These are phyloP conservation scores for Xerocomus spinulosus DNA, from an alignment of 768 basidiomycete species.

Conservation along the genomic window DNA sequence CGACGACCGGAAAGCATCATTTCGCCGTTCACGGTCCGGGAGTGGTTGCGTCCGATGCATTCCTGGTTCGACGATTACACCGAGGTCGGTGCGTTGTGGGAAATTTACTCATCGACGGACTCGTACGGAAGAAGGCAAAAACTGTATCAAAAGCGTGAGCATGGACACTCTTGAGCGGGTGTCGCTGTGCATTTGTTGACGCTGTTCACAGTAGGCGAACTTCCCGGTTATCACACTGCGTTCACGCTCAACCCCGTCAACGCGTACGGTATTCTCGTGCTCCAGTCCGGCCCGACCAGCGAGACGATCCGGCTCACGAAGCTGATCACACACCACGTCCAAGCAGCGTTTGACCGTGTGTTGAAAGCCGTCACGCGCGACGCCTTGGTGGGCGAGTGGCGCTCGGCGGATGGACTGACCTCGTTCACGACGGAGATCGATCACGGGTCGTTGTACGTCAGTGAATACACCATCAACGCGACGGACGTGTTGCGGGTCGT, in stretches of 20 bases:
- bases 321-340: constrained; percentile 31
- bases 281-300: constrained; percentile 35
- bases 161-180: too few species aligned
- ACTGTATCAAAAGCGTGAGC: constrained; percentile 17
- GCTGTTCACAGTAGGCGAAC: constrained; percentile 32
- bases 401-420: constrained; percentile 20
- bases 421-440: constrained; percentile 32
- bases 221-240: constrained; percentile 37
- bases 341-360: constrained; percentile 33
- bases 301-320: constrained; percentile 31
- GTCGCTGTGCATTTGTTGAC: too few species aligned
- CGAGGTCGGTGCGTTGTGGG: constrained; percentile 42
- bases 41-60: constrained; percentile 41
- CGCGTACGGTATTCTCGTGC: constrained; percentile 39
- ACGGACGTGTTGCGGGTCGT: constrained; percentile 34
- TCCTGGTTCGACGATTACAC: constrained; percentile 36
- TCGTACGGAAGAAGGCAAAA: constrained; percentile 34
- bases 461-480: constrained; percentile 31
- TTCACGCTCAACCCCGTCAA: constrained; percentile 38
- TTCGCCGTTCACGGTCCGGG: constrained; percentile 33
- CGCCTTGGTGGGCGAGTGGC: constrained; percentile 35
- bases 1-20: constrained; percentile 30
- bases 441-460: constrained; percentile 25
- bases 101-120: constrained; percentile 32
- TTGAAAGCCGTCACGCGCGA: constrained; percentile 25